A percentile compares a stretch with the other conserved stretches of the same genome.
Evolutionary conservation across 345 rosid species (phyloP).

Genomic region (Lumnitzera littorea): DNA sequence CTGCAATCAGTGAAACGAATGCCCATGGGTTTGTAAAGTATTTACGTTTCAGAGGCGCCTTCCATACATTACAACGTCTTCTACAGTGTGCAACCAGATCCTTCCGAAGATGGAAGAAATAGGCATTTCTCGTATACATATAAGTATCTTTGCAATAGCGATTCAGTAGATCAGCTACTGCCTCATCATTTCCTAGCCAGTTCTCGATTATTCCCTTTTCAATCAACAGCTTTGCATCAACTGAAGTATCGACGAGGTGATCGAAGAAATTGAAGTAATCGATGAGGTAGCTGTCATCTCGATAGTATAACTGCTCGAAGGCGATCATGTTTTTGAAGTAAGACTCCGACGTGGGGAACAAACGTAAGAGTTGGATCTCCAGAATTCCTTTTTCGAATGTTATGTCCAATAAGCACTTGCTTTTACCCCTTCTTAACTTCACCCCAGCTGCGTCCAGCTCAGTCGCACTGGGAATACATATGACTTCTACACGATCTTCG

Average conservation of each 20-base stretch:
- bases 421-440: neutral
- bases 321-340: constrained; percentile 7
- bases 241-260: neutral
- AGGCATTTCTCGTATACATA: neutral
- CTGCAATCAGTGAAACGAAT: constrained; percentile 5
- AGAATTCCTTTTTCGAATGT: constrained; percentile 11
- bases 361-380: neutral
- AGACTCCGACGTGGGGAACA: neutral
- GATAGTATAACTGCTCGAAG: constrained; percentile 2
- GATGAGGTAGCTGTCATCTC: neutral
- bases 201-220: neutral
- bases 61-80: neutral
- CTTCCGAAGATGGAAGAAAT: neutral
- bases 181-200: neutral
- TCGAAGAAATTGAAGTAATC: neutral
- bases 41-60: constrained; percentile 2
- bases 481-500: too few species aligned
- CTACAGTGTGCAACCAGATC: neutral
- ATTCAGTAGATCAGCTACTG: neutral
- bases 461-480: neutral
- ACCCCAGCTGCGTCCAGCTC: constrained; percentile 4
- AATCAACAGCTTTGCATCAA: constrained; percentile 9
- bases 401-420: neutral
- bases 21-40: constrained; percentile 22
- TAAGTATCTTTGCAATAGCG: neutral